A percentile compares a stretch with the other conserved stretches of the same genome.
Conservation (phyloP, 441 rosid species). For the Omphalea diandra region DNA sequence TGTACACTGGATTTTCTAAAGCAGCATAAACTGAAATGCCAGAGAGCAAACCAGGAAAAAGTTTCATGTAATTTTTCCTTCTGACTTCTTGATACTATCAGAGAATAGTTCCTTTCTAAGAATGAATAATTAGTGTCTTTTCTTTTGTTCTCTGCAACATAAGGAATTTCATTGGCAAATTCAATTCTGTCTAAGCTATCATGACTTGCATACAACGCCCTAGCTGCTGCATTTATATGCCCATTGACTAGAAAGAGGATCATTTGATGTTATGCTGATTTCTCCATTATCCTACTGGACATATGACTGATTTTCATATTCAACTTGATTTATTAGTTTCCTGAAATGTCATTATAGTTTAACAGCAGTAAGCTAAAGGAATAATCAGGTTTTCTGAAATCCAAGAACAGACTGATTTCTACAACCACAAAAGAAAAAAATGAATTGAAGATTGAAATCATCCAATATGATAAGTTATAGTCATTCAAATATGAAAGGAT, state of each 20-base stretch:
- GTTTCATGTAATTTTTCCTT: neutral
- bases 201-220: neutral
- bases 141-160: neutral
- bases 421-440: no score
- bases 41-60: constrained; percentile 7
- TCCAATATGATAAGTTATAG: no score
- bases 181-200: neutral
- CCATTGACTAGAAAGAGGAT: neutral
- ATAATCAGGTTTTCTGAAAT: neutral
- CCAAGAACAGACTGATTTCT: no score
- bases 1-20: neutral
- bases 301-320: neutral
- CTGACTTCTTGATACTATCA: neutral
- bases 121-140: constrained; percentile 11
- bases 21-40: constrained; percentile 3
- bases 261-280: neutral
- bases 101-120: constrained; percentile 16
- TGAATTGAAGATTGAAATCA: no score
- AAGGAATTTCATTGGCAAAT: constrained; percentile 6
- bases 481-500: no score
- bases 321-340: neutral
- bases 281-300: neutral
- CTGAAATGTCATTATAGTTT: neutral
- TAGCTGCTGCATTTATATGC: neutral
- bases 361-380: neutral